phyloP scores from a whole-genome alignment of 305 asterid genomes.

The Fraxinus floribunda region DNA sequence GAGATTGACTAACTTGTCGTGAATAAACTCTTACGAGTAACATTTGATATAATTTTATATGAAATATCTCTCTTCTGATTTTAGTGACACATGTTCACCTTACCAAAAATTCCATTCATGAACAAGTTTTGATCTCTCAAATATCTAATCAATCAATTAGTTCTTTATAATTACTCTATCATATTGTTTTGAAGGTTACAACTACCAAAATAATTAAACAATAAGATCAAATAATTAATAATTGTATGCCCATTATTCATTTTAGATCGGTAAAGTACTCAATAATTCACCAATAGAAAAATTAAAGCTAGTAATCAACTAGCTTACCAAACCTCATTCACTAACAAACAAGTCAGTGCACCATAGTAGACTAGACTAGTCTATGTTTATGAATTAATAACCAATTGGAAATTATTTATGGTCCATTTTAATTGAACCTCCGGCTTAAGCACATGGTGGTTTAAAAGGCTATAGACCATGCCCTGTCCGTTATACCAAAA shows the following conservation, averaged over 20 bases:
- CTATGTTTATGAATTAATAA: neutral
- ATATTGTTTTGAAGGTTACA: neutral
- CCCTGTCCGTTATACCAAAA: neutral
- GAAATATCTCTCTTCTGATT: too few relatives aligned
- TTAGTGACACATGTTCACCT: too few relatives aligned
- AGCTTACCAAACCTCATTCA: slow-evolving; percentile 21
- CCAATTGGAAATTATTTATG: neutral
- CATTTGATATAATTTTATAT: too few relatives aligned
- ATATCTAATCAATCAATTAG: neutral
- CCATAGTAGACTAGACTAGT: neutral
- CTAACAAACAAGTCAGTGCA: neutral
- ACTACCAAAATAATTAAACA: neutral
- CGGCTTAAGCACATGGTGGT: neutral
- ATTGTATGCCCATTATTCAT: neutral
- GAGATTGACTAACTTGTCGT: too few relatives aligned
- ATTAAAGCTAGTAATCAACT: neutral
- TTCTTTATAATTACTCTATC: neutral
- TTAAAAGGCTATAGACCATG: neutral
- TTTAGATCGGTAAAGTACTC: neutral
- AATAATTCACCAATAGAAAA: slow-evolving; percentile 10
- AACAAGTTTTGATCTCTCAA: neutral
- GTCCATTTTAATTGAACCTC: neutral
- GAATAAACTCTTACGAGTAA: too few relatives aligned
- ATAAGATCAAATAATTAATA: neutral
- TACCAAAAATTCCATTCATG: too few relatives aligned